A percentile compares a stretch with the other conserved stretches of the same genome.
Conservation (phyloP, 208 protist species). For the Crithidia mellificae region DNA sequence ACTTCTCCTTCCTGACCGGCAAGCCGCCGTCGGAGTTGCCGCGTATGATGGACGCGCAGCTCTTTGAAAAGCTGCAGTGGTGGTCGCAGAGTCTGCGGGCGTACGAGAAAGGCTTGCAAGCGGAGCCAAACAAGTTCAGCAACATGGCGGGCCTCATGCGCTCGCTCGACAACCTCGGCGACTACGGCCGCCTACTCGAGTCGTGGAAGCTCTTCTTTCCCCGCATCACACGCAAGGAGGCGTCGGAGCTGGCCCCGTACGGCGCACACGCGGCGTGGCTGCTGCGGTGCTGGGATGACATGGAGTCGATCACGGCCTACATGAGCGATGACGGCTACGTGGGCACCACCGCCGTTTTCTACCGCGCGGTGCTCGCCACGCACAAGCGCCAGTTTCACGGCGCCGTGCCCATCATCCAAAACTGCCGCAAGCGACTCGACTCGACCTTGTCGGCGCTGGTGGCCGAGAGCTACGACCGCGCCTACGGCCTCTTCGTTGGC, state of each 20-base stretch:
- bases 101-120: conserved; percentile 79
- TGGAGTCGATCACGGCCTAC: conserved; percentile 88
- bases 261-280: conserved; percentile 96
- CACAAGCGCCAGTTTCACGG: conserved; percentile 75
- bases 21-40: conserved; percentile 66
- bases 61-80: conserved; percentile 97
- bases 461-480: conserved; percentile 97
- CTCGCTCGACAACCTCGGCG: conserved; percentile 96
- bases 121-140: conserved; percentile 84
- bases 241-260: conserved; percentile 90
- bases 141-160: conserved; percentile 96
- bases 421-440: conserved; percentile 93
- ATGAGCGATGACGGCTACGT: conserved; percentile 92
- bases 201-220: conserved; percentile 75
- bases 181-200: conserved; percentile 90
- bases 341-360: conserved; percentile 92
- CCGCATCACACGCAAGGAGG: conserved; percentile 70
- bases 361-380: conserved; percentile 81
- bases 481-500: conserved; percentile 96
- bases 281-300: conserved; percentile 91
- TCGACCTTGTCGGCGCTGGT: conserved; percentile 95
- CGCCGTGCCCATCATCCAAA: conserved; percentile 90
- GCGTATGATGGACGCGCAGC: conserved; percentile 86
- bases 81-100: conserved; percentile 97
- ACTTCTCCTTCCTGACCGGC: conserved; percentile 85